Conservation (phyloP, 495 filamentous ascomycete genomes). For the Podospora bellae-mahoneyi region DNA sequence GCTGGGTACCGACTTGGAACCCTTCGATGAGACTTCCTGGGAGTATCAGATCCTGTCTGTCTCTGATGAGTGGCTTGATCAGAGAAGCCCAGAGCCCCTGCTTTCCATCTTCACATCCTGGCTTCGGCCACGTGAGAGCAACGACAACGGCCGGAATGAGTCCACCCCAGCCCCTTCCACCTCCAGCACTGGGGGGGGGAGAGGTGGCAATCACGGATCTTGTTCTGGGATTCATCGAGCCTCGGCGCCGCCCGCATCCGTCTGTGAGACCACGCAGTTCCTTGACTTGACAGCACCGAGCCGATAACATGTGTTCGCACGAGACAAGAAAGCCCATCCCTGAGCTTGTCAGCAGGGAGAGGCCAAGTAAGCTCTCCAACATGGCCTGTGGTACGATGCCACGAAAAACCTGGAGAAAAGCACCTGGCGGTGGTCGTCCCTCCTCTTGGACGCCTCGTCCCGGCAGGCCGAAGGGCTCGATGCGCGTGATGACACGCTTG, state of each 20-base stretch:
- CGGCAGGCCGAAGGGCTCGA: conserved; percentile 21
- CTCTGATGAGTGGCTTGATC: conserved; percentile 16
- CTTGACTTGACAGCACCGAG: not conserved
- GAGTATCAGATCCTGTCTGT: not conserved
- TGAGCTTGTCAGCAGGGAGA: conserved; percentile 11
- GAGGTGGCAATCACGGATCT: not conserved
- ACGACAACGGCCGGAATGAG: not conserved
- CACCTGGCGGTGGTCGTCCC: not conserved
- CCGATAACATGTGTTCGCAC: not conserved
- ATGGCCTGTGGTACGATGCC: conserved; percentile 22
- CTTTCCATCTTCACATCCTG: conserved; percentile 13
- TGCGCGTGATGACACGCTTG: conserved; percentile 31
- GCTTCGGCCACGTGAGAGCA: conserved; percentile 17
- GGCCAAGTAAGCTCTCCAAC: conserved; percentile 1
- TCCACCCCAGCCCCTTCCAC: not conserved
- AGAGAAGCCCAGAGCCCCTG: conserved; percentile 9
- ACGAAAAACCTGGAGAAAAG: conserved; percentile 14
- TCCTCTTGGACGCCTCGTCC: conserved; percentile 16
- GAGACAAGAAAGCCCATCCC: conserved; percentile 5
- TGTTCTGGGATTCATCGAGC: conserved; percentile 3
- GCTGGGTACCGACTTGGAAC: not conserved
- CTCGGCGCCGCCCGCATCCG: conserved; percentile 9
- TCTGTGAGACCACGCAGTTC: not conserved
- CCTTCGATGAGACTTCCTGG: conserved; percentile 4
- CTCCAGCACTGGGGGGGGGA: not conserved